phyloP scores from a whole-genome alignment of 2,329 filamentous ascomycete species.

The Corniculantispora saksenae region DNA sequence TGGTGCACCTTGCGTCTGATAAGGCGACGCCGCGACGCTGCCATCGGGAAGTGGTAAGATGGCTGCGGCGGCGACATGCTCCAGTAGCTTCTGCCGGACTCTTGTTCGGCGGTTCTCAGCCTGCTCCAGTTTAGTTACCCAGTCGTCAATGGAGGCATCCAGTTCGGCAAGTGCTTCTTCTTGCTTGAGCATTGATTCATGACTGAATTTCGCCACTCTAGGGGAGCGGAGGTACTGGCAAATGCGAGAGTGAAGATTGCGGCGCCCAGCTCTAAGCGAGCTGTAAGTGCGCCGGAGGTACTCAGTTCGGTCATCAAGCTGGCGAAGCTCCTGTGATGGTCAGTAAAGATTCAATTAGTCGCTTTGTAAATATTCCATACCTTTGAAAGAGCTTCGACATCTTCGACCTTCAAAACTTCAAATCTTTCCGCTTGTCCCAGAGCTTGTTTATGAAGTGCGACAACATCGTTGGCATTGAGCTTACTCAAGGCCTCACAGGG shows the following conservation, averaged over 20 bases:
- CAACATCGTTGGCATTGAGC: constrained; percentile 51
- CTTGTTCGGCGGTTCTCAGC: constrained; percentile 75
- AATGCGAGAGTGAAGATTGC: constrained; percentile 75
- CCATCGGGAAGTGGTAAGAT: constrained; percentile 45
- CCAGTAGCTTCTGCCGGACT: constrained; percentile 76
- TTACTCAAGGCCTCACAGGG: constrained; percentile 52
- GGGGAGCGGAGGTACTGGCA: constrained; percentile 75
- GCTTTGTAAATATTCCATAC: constrained; percentile 44
- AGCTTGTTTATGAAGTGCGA: constrained; percentile 59
- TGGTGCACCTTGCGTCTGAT: constrained; percentile 43
- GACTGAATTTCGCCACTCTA: constrained; percentile 69
- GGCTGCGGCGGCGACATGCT: constrained; percentile 75
- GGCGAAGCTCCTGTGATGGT: constrained; percentile 60
- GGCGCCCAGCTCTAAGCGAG: constrained; percentile 72
- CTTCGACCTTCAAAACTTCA: constrained; percentile 61
- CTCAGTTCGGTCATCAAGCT: constrained; percentile 75
- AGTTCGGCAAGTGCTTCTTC: constrained; percentile 78
- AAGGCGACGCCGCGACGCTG: constrained; percentile 41
- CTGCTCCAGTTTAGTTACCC: constrained; percentile 77
- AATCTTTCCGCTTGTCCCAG: constrained; percentile 63
- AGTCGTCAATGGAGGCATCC: constrained; percentile 77
- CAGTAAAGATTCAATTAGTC: too few species aligned
- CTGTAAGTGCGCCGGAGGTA: constrained; percentile 77
- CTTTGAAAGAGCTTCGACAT: constrained; percentile 66
- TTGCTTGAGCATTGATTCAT: constrained; percentile 75